These are phyloP conservation scores for Linum lewisii DNA, from an alignment of 345 rosid species.

Conservation along the genomic window DNA sequence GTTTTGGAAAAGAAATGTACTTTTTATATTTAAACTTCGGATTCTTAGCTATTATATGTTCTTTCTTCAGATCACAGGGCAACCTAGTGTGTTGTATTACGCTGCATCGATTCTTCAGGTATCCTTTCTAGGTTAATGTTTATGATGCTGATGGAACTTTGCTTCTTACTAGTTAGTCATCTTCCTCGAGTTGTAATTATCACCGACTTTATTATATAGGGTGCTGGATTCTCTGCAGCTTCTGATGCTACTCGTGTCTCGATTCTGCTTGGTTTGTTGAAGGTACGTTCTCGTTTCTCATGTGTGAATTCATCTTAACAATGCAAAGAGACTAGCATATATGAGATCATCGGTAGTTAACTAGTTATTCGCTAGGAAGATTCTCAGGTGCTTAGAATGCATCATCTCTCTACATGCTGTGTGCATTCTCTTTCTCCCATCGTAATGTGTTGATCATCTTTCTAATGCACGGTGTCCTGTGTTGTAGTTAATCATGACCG, in stretches of 20 bases:
- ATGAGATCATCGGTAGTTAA: too few species aligned
- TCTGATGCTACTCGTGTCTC: slow-evolving; percentile 96
- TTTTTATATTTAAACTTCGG: neutral
- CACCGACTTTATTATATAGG: slow-evolving; percentile 29
- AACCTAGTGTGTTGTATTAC: slow-evolving; percentile 94
- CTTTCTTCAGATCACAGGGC: slow-evolving; percentile 81
- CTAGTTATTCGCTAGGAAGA: neutral
- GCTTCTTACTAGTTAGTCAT: neutral
- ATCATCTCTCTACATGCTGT: slow-evolving; percentile 2
- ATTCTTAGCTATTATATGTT: slow-evolving; percentile 9
- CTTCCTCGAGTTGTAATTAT: neutral
- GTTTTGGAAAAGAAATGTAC: neutral
- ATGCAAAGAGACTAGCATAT: neutral
- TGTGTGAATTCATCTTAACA: neutral
- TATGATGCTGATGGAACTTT: slow-evolving; percentile 5
- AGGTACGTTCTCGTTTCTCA: slow-evolving; percentile 35
- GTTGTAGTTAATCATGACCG: slow-evolving; percentile 85
- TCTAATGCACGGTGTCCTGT: neutral
- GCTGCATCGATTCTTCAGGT: slow-evolving; percentile 91
- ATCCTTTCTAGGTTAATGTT: slow-evolving; percentile 4
- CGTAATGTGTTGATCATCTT: neutral
- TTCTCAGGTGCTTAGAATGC: neutral
- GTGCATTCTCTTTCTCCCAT: neutral
- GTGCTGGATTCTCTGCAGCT: slow-evolving; percentile 94
- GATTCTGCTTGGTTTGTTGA: slow-evolving; percentile 71